phyloP scores from a whole-genome alignment of 345 rosid genomes.

The Trapa incisa region DNA sequence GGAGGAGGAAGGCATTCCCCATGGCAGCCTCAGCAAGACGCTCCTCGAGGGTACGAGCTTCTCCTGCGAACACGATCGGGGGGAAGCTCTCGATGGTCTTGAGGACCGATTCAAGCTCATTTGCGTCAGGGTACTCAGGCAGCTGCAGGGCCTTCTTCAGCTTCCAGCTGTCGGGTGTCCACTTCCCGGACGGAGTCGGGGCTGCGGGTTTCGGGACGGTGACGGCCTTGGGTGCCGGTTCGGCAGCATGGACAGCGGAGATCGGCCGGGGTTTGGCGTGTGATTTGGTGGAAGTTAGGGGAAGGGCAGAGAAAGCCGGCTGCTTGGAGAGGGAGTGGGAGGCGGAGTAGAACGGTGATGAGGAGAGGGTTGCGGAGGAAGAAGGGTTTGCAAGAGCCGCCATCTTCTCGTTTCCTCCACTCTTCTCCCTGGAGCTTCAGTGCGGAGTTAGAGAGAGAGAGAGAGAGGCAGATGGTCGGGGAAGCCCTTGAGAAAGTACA shows the following conservation, averaged over 20 bases:
- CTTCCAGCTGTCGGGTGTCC: conserved; percentile 10
- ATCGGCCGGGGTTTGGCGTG: neutral
- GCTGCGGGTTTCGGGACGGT: conserved; percentile 1
- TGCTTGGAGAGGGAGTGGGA: neutral
- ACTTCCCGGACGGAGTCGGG: conserved; percentile 1
- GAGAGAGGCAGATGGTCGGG: neutral
- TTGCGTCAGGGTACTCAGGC: conserved; percentile 5
- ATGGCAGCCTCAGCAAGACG: conserved; percentile 8
- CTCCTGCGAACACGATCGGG: conserved; percentile 9
- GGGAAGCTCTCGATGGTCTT: conserved; percentile 10
- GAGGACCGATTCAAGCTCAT: conserved; percentile 8
- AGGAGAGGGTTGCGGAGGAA: conserved; percentile 6
- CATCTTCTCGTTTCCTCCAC: neutral
- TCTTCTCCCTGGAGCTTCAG: neutral
- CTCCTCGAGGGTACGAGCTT: conserved; percentile 10
- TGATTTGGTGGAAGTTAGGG: neutral
- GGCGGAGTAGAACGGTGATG: neutral
- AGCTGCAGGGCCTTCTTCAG: conserved; percentile 9
- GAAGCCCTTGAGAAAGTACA: neutral
- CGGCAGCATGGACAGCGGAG: conserved; percentile 10
- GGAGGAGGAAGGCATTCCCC: conserved; percentile 5
- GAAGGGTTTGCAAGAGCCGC: conserved; percentile 1
- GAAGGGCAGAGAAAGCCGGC: conserved; percentile 2
- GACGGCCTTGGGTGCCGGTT: conserved; percentile 6
- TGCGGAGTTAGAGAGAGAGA: neutral